These are phyloP conservation scores for Naegleria fowleri DNA, from an alignment of 208 protist species.

Conservation along the genomic window DNA sequence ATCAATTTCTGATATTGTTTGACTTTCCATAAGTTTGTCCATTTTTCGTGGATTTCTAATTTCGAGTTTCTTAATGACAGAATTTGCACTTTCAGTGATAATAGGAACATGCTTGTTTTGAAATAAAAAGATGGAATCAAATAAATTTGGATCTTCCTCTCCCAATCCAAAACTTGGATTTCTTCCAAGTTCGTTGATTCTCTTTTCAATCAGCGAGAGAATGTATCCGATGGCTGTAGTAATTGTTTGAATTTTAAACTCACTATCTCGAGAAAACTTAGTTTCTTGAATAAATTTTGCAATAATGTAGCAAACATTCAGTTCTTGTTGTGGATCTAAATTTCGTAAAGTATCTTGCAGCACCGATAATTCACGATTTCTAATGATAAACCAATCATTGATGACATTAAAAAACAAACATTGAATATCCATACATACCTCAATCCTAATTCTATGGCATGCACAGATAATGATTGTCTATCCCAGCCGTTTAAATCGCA, in stretches of 20 bases:
- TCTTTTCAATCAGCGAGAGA: background rate
- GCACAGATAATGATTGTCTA: background rate
- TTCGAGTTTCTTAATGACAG: background rate
- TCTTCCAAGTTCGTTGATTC: background rate
- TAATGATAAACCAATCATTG: too few species aligned
- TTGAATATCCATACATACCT: too few species aligned
- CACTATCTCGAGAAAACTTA: background rate
- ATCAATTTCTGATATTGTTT: background rate
- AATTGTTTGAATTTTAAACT: background rate
- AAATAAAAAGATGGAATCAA: background rate
- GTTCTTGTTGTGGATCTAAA: background rate
- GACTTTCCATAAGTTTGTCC: background rate
- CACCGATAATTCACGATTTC: background rate
- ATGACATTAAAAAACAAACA: too few species aligned
- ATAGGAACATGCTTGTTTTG: background rate
- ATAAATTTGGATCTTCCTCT: background rate
- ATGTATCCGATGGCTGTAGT: background rate
- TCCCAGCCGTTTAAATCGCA: background rate
- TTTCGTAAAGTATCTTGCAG: background rate
- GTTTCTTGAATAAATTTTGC: background rate
- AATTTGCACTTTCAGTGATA: background rate
- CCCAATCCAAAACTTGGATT: background rate
- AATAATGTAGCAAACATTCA: background rate
- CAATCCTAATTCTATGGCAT: background rate
- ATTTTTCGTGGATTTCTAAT: background rate